Evolutionary conservation across 176 grass and related monocot genomes (phyloP).

Genomic region (Oryza coarctata): DNA sequence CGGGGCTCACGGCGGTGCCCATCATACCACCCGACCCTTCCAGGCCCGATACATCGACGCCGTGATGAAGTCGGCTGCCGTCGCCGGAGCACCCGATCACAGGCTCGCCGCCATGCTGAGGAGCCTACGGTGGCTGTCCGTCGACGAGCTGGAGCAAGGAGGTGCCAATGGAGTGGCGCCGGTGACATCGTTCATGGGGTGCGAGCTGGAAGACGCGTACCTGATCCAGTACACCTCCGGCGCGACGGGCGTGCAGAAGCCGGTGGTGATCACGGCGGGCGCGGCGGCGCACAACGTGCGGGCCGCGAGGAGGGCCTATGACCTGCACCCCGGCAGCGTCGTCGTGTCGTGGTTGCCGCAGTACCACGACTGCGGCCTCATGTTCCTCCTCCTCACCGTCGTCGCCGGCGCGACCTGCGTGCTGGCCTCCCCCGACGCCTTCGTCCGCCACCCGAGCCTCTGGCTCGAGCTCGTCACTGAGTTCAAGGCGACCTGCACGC

Average conservation of each 20-base stretch:
- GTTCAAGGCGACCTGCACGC: constrained; percentile 60
- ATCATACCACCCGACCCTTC: constrained; percentile 37
- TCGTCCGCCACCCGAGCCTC: constrained; percentile 43
- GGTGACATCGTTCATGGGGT: neutral
- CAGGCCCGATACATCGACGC: neutral
- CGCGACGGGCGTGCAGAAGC: constrained; percentile 52
- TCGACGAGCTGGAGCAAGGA: constrained; percentile 28
- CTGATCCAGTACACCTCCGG: constrained; percentile 73
- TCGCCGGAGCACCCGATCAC: neutral
- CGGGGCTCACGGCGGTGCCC: constrained; percentile 54
- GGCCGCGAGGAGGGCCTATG: constrained; percentile 54
- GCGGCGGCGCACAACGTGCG: constrained; percentile 49
- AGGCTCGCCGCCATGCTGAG: constrained; percentile 7
- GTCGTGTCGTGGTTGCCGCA: constrained; percentile 62
- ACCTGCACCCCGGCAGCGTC: constrained; percentile 39
- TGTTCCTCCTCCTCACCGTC: constrained; percentile 69
- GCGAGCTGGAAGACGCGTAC: constrained; percentile 29
- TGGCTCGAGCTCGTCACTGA: constrained; percentile 63
- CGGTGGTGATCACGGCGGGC: constrained; percentile 52
- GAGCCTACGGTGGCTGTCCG: constrained; percentile 39
- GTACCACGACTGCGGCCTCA: constrained; percentile 72
- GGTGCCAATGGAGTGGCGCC: neutral
- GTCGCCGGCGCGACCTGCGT: constrained; percentile 54
- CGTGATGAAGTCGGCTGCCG: neutral
- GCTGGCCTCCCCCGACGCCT: constrained; percentile 34